Evolutionary conservation across 108 stramenopile species (phyloP), one percentile per base, ranked within the genome.

Genomic region (Ochromonas danica): DNA sequence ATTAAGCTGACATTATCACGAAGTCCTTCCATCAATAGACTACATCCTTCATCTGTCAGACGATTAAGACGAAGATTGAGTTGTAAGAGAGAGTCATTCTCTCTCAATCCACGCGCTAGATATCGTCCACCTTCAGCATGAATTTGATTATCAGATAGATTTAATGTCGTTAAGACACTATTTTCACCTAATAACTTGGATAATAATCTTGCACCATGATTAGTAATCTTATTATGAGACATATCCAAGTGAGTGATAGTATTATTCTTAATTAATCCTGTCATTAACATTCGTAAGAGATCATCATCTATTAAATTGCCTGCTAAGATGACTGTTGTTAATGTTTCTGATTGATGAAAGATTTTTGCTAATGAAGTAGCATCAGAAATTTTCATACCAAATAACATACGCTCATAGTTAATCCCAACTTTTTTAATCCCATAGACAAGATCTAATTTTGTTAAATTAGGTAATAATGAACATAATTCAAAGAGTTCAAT

Each of bases 331-430:
- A 61, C 30, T 0, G 84, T 51, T 0, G 89, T 88, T 40, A 90
- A 67, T 35, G 77, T 88, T 10, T 70, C 40, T 2, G 83, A 67
- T 0, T 71, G 42, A 57, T 85, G 78, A n/a, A 89, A 61, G 28
- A 81, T 62, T 51, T 86, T 86, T 2, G 90, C 89, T 25, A 90
- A 41, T 14, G 71, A 83, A 25, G 28, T 57, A 0, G 90, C 90
- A 62, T 90, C 90, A 0, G 86, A 85, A 42, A 90, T 87, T 62
- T 88, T 87, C 89, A 90, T 89, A n/a, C 90, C 90, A 60, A 90
- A 86, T 1, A 90, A 72, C 62, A 87, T 70, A n/a, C 89, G 85
- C 35, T 89, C 88, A 65, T 85, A 90, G 30, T 87, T 79, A 88
- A 90, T 90, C 38, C 89, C 88, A 39, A 90, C 80, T 36, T 81